phyloP scores from a whole-genome alignment of 257 asterid genomes.

The Fraxinus cuspidata region DNA sequence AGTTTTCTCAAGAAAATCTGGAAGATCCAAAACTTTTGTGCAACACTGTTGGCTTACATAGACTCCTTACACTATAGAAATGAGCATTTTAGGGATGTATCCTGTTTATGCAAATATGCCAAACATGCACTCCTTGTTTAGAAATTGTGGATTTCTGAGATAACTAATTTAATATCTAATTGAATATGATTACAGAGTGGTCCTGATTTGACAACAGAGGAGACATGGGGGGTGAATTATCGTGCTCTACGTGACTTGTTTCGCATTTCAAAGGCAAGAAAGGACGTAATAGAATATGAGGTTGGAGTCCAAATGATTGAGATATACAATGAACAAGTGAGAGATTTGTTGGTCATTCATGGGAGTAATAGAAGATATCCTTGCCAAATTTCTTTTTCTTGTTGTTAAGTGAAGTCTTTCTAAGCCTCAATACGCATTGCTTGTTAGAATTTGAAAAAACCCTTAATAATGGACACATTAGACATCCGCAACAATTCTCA shows the following conservation, averaged over 20 bases:
- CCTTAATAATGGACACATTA: slow-evolving; percentile 69
- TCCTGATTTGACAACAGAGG: slow-evolving; percentile 82
- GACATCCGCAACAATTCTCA: slow-evolving; percentile 90
- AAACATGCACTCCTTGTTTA: not conserved
- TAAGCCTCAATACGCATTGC: not conserved
- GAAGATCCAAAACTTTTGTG: not conserved
- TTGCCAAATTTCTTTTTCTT: slow-evolving; percentile 27
- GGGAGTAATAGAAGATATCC: slow-evolving; percentile 83
- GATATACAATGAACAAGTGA: slow-evolving; percentile 91
- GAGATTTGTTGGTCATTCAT: slow-evolving; percentile 86
- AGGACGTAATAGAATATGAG: slow-evolving; percentile 65
- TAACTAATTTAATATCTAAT: not conserved
- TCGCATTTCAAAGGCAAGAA: slow-evolving; percentile 59
- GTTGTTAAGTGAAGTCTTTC: not conserved
- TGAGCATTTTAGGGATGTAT: slow-evolving; percentile 6
- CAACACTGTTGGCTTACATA: not conserved
- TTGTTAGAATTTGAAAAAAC: slow-evolving; percentile 6
- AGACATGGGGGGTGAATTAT: slow-evolving; percentile 90
- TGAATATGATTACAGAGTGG: slow-evolving; percentile 64
- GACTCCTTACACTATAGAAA: not conserved
- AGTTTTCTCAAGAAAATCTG: not conserved
- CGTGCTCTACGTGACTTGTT: slow-evolving; percentile 87
- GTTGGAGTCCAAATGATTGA: slow-evolving; percentile 94
- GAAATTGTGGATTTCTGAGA: slow-evolving; percentile 3
- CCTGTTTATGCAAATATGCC: not conserved